Percentiles rank a stretch among this genome's conserved stretches.
Evolutionary conservation across 2,329 filamentous ascomycete genomes (phyloP).

Genomic region (Parasarocladium wereldwijsianum): DNA sequence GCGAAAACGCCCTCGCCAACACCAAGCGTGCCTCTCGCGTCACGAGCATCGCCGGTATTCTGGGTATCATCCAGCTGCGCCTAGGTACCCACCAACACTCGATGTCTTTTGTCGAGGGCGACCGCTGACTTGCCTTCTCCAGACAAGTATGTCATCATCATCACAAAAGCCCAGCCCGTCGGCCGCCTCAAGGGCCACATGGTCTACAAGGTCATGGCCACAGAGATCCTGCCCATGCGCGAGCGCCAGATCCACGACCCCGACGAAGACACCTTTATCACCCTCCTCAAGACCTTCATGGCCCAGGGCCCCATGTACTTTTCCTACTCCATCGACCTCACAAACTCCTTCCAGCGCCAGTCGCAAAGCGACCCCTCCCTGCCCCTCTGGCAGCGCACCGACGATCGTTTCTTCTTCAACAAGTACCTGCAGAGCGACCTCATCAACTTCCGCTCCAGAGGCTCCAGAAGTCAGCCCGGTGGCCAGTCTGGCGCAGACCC

Average conservation of each 20-base stretch:
- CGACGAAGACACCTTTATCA: conserved; percentile 86
- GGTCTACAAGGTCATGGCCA: conserved; percentile 83
- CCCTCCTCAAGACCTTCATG: conserved; percentile 67
- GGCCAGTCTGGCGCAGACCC: conserved; percentile 70
- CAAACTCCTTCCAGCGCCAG: conserved; percentile 92
- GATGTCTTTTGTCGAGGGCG: background rate
- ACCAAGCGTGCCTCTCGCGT: conserved; percentile 60
- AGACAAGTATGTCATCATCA: conserved; percentile 94
- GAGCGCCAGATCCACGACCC: conserved; percentile 82
- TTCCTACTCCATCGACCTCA: conserved; percentile 92
- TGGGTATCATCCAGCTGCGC: conserved; percentile 86
- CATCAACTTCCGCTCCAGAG: conserved; percentile 66
- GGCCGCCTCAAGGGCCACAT: conserved; percentile 89
- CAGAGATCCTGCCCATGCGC: conserved; percentile 86
- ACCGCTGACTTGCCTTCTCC: background rate
- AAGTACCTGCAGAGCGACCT: conserved; percentile 81
- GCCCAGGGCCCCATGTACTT: conserved; percentile 89
- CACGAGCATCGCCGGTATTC: conserved; percentile 85
- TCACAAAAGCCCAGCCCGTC: conserved; percentile 85
- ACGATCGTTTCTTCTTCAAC: conserved; percentile 99
- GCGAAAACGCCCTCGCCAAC: conserved; percentile 61
- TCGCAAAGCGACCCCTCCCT: conserved; percentile 55
- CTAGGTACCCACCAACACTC: conserved; percentile 45
- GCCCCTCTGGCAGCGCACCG: conserved; percentile 81
- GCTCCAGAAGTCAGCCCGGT: conserved; percentile 47